Conservation (phyloP, 1,284 basidiomycete genomes). For the Leucoagaricus sp. region DNA sequence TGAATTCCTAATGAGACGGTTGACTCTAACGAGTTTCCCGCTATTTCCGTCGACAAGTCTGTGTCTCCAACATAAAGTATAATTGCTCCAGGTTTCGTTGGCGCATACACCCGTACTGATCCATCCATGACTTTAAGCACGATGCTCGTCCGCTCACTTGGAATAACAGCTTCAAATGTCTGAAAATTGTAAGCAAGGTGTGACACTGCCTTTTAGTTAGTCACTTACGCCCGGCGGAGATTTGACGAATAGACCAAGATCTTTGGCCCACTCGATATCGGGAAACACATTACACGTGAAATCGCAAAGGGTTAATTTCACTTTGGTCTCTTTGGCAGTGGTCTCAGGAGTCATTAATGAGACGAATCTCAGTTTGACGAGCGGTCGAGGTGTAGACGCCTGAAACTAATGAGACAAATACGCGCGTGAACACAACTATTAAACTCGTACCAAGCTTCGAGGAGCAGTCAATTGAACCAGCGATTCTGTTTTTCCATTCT, state of each 20-base stretch:
- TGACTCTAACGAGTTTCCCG: slow-evolving; percentile 63
- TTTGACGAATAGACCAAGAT: slow-evolving; percentile 72
- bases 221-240: slow-evolving; percentile 83
- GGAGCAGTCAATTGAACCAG: slow-evolving; percentile 53
- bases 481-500: slow-evolving; percentile 35
- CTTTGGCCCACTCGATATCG: slow-evolving; percentile 65
- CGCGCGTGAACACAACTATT: not conserved
- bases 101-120: slow-evolving; percentile 65
- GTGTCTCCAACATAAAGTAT: slow-evolving; percentile 68
- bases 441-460: slow-evolving; percentile 52
- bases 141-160: slow-evolving; percentile 83
- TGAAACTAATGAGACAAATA: slow-evolving; percentile 28
- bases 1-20: slow-evolving; percentile 52
- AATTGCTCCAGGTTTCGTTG: slow-evolving; percentile 62
- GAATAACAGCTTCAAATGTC: slow-evolving; percentile 93
- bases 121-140: slow-evolving; percentile 68
- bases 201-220: not conserved
- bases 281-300: slow-evolving; percentile 68
- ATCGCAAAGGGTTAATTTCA: slow-evolving; percentile 67
- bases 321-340: slow-evolving; percentile 76
- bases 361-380: slow-evolving; percentile 69
- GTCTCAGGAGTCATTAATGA: slow-evolving; percentile 68
- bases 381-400: slow-evolving; percentile 47
- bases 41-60: slow-evolving; percentile 69
- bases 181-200: slow-evolving; percentile 29